A percentile compares a stretch with the other conserved stretches of the same genome.
Conservation (phyloP, 306 rosid genomes). For the Herpetospermum pedunculosum region DNA sequence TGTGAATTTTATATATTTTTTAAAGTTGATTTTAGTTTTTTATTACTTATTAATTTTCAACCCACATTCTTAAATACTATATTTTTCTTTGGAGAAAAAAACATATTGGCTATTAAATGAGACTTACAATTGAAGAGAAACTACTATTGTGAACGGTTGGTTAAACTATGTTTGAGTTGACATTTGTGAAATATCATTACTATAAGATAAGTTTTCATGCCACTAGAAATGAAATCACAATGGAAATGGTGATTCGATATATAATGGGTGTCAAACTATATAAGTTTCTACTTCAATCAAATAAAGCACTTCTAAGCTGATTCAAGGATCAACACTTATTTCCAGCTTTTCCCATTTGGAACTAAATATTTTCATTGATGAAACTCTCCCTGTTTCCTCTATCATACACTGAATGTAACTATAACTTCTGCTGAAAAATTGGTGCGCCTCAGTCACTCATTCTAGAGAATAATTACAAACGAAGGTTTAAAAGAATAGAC, state of each 20-base stretch:
- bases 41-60: too few relatives aligned
- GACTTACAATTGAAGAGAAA: too few relatives aligned
- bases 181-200: too few relatives aligned
- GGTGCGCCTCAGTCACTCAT: background rate
- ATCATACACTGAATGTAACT: background rate
- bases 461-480: slow-evolving; percentile 14
- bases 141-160: too few relatives aligned
- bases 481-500: slow-evolving; percentile 3
- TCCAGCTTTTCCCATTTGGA: background rate
- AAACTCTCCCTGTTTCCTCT: slow-evolving; percentile 2
- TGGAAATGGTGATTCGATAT: background rate
- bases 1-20: too few relatives aligned
- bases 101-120: too few relatives aligned
- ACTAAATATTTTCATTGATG: background rate
- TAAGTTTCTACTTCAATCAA: background rate
- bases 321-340: background rate
- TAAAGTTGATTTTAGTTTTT: too few relatives aligned
- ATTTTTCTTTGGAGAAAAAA: too few relatives aligned
- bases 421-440: background rate
- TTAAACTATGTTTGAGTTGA: too few relatives aligned
- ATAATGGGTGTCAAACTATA: background rate
- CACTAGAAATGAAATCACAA: background rate
- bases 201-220: too few relatives aligned
- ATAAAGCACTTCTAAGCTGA: background rate
- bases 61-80: too few relatives aligned